Percentiles rank a stretch among this genome's conserved stretches.
Evolutionary conservation across 176 grass and related monocot species (phyloP).

Genomic region (Raddia guianensis): DNA sequence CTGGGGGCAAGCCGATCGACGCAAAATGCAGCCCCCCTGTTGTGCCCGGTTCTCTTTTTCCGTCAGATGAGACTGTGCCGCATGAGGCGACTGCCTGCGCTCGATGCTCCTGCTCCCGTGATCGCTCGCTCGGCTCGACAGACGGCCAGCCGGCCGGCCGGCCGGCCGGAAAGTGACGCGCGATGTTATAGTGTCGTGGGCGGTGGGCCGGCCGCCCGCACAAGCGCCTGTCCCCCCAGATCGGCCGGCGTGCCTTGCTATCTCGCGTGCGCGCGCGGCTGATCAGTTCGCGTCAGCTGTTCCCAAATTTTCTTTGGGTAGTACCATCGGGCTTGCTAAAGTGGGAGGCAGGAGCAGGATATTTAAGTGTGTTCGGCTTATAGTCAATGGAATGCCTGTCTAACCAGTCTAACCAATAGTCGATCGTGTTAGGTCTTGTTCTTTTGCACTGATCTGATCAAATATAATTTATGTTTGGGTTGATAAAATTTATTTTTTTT

Average conservation of each 20-base stretch:
- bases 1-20: no score
- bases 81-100: not conserved
- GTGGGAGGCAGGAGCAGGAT: constrained; percentile 22
- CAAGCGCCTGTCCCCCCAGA: constrained; percentile 15
- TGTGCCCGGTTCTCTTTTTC: not conserved
- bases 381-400: no score
- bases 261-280: not conserved
- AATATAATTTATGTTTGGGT: no score
- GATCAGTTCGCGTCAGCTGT: not conserved
- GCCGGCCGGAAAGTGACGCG: constrained; percentile 20
- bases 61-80: not conserved
- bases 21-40: not conserved
- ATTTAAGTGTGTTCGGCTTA: no score
- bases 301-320: not conserved
- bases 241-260: not conserved
- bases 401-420: no score
- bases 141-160: constrained; percentile 1
- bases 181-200: not conserved
- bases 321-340: constrained; percentile 17
- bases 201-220: constrained; percentile 15
- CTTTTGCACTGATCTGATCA: no score
- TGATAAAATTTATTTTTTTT: no score
- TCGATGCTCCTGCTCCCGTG: not conserved
- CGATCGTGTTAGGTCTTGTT: no score
- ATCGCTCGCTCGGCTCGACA: not conserved